Percentiles rank a stretch among this genome's conserved stretches.
These are phyloP conservation scores for Teratosphaeria destructans DNA, from an alignment of 2,329 filamentous ascomycete genomes.

Conservation along the genomic window DNA sequence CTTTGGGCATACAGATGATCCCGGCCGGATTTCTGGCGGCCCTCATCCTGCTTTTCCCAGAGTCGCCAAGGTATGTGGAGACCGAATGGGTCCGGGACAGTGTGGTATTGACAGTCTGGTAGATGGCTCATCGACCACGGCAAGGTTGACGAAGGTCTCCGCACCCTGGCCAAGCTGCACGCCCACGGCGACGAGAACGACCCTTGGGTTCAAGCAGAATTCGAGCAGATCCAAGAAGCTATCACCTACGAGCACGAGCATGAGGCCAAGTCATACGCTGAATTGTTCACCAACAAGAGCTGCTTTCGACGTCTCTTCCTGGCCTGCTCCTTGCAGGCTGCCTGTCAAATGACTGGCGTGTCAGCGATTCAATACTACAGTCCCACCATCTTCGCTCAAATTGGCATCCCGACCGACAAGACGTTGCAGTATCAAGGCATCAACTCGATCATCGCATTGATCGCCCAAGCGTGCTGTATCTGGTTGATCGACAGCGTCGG, in stretches of 20 bases:
- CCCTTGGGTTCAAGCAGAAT: slow-evolving; percentile 62
- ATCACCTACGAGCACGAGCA: slow-evolving; percentile 57
- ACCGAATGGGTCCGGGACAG: slow-evolving; percentile 1
- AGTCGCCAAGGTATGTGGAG: slow-evolving; percentile 33
- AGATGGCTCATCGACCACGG: slow-evolving; percentile 66
- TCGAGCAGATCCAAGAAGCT: slow-evolving; percentile 56
- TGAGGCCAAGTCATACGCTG: slow-evolving; percentile 58
- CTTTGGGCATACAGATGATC: slow-evolving; percentile 59
- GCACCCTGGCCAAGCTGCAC: slow-evolving; percentile 59
- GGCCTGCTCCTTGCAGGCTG: slow-evolving; percentile 58
- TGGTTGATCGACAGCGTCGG: slow-evolving; percentile 59
- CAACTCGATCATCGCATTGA: slow-evolving; percentile 57
- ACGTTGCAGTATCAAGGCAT: slow-evolving; percentile 59
- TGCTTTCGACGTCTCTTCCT: slow-evolving; percentile 64
- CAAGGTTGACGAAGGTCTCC: slow-evolving; percentile 52
- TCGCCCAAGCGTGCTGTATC: slow-evolving; percentile 60
- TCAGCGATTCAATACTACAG: slow-evolving; percentile 65
- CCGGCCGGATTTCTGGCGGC: slow-evolving; percentile 55
- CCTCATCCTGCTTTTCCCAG: slow-evolving; percentile 63
- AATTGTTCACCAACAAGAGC: slow-evolving; percentile 56
- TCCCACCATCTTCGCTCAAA: slow-evolving; percentile 5
- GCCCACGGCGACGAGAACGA: slow-evolving; percentile 56
- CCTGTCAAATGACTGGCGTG: slow-evolving; percentile 67
- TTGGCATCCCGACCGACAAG: slow-evolving; percentile 2
- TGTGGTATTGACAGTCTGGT: slow-evolving; percentile 30